These are phyloP conservation scores for Tetrahymena malaccensis DNA, from an alignment of 73 alveolate genomes.

Conservation along the genomic window DNA sequence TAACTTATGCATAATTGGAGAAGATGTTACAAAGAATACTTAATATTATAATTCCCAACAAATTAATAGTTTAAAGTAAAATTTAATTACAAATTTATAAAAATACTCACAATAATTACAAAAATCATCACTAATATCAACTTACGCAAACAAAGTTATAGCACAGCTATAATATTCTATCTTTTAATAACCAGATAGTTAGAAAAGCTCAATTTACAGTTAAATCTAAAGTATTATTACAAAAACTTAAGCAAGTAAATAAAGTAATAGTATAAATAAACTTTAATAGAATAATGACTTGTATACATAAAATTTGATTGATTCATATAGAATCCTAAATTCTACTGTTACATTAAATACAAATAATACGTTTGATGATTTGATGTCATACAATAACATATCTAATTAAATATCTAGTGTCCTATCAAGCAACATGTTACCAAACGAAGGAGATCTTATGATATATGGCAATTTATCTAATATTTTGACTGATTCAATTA, in stretches of 20 bases:
- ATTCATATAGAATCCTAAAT: neutral
- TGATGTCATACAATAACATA: neutral
- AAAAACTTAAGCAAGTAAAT: neutral
- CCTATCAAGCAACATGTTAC: neutral
- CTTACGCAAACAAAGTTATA: neutral
- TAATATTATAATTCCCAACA: neutral
- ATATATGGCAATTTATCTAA: neutral
- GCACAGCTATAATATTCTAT: neutral
- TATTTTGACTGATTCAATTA: neutral
- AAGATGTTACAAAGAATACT: neutral
- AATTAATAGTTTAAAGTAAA: too few relatives aligned
- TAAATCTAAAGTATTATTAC: too few relatives aligned
- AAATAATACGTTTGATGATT: neutral
- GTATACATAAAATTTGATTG: neutral
- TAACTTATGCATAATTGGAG: neutral
- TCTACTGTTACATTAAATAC: neutral
- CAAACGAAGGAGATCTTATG: neutral
- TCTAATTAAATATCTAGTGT: neutral
- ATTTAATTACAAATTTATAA: too few relatives aligned
- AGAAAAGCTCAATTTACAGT: neutral
- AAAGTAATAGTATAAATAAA: neutral
- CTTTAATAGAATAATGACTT: neutral
- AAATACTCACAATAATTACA: neutral
- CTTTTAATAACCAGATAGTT: neutral
- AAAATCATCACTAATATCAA: neutral